These are phyloP conservation scores for Periconia macrospinosa DNA, from an alignment of 2,329 filamentous ascomycete species.

Conservation along the genomic window DNA sequence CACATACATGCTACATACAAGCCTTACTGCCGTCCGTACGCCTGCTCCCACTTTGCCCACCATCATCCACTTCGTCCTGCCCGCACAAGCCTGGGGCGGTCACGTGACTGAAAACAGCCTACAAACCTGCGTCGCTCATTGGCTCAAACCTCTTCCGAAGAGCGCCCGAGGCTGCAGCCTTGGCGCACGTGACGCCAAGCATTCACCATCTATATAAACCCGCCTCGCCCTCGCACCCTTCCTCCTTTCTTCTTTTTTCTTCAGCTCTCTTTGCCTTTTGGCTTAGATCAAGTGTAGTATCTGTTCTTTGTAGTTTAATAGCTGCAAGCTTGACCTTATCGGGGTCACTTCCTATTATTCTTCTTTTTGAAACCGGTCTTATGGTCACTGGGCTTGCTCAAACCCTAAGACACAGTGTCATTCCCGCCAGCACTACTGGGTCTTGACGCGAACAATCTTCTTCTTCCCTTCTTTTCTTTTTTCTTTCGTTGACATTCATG, in stretches of 20 bases:
- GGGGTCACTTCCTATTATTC: not conserved
- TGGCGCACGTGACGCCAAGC: no score
- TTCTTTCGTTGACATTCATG: not conserved
- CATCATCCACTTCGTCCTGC: no score
- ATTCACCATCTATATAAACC: not conserved
- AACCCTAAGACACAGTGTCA: not conserved
- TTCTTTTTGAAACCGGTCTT: not conserved
- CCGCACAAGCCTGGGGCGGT: no score
- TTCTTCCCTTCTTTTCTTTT: not conserved
- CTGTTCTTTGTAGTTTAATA: slow-evolving; percentile 1
- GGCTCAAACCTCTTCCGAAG: no score
- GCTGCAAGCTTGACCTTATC: not conserved
- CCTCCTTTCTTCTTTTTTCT: not conserved
- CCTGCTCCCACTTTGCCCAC: no score
- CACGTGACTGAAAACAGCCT: no score
- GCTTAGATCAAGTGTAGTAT: slow-evolving; percentile 2
- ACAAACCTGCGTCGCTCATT: no score
- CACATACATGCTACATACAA: no score
- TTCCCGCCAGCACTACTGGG: not conserved
- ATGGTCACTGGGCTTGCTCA: not conserved
- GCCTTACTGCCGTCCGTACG: no score
- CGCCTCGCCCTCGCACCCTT: not conserved
- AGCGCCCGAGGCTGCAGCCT: no score
- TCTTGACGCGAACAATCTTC: not conserved
- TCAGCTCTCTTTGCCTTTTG: slow-evolving; percentile 2